Evolutionary conservation across 192 early-diverging fungal genomes (phyloP).

Genomic region (Helicostylum pulchrum): DNA sequence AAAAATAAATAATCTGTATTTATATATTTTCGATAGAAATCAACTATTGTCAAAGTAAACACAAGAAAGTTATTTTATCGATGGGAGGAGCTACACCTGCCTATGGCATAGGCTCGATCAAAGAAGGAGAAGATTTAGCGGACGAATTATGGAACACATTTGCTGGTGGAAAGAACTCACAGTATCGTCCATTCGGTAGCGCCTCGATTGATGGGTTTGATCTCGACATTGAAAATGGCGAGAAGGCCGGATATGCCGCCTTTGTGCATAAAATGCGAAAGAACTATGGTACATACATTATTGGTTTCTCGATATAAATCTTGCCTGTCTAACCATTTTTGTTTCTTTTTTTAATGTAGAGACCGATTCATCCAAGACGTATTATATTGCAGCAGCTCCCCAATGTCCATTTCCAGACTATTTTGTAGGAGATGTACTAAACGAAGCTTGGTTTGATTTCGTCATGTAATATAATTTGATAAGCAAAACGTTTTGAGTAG

Average conservation of each 20-base stretch:
- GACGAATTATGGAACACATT: constrained; percentile 75
- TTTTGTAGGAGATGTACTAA: constrained; percentile 53
- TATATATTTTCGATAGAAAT: constrained; percentile 46
- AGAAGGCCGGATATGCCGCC: constrained; percentile 49
- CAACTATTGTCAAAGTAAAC: constrained; percentile 63
- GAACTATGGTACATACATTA: constrained; percentile 35
- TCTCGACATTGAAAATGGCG: constrained; percentile 68
- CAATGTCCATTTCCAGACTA: constrained; percentile 74
- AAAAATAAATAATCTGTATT: not conserved
- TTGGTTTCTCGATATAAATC: not conserved
- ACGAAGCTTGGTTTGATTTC: constrained; percentile 63
- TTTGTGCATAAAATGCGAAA: constrained; percentile 57
- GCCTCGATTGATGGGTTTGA: constrained; percentile 50
- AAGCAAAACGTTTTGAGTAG: too few relatives aligned
- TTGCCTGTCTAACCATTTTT: constrained; percentile 39
- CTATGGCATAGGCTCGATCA: constrained; percentile 56
- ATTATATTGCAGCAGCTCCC: constrained; percentile 64
- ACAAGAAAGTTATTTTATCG: constrained; percentile 69
- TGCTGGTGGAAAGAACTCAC: constrained; percentile 53
- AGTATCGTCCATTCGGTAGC: constrained; percentile 63
- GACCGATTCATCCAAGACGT: constrained; percentile 42
- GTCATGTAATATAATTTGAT: constrained; percentile 34
- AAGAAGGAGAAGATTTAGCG: constrained; percentile 57
- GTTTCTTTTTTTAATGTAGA: constrained; percentile 44
- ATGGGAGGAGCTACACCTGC: constrained; percentile 62